phyloP scores from a whole-genome alignment of 176 grass and related monocot genomes.

The Aegilops umbellulata region DNA sequence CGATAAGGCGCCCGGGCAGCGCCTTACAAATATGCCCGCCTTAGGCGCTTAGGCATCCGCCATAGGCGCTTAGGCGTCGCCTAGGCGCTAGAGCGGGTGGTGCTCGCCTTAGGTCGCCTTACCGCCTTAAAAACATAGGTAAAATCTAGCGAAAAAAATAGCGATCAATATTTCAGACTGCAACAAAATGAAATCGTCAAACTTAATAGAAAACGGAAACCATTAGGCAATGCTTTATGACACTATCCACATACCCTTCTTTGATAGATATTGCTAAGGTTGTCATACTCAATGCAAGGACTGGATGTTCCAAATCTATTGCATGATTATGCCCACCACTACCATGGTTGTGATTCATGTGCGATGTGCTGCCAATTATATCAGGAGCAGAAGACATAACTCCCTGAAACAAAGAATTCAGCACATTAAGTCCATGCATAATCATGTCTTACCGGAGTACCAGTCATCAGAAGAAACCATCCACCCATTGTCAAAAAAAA shows the following conservation, averaged over 20 bases:
- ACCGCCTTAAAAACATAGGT: no score
- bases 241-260: conserved; percentile 70
- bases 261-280: conserved; percentile 85
- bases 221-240: conserved; percentile 5
- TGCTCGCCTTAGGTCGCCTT: no score
- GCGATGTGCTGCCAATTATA: conserved; percentile 36
- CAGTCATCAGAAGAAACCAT: conserved; percentile 15
- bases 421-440: conserved; percentile 12
- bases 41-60: no score
- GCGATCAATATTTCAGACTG: neutral
- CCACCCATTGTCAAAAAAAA: neutral
- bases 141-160: neutral
- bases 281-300: conserved; percentile 83
- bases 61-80: no score
- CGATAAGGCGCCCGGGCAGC: no score
- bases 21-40: no score
- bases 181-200: neutral
- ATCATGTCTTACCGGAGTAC: neutral
- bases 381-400: conserved; percentile 62
- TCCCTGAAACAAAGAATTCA: conserved; percentile 56
- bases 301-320: conserved; percentile 91
- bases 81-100: no score
- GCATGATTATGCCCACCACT: conserved; percentile 70
- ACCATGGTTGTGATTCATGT: conserved; percentile 47
- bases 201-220: conserved; percentile 13